Percentiles rank a stretch among this genome's conserved stretches.
Evolutionary conservation across 2,329 filamentous ascomycete genomes (phyloP).

Genomic region (Phialophora chinensis): DNA sequence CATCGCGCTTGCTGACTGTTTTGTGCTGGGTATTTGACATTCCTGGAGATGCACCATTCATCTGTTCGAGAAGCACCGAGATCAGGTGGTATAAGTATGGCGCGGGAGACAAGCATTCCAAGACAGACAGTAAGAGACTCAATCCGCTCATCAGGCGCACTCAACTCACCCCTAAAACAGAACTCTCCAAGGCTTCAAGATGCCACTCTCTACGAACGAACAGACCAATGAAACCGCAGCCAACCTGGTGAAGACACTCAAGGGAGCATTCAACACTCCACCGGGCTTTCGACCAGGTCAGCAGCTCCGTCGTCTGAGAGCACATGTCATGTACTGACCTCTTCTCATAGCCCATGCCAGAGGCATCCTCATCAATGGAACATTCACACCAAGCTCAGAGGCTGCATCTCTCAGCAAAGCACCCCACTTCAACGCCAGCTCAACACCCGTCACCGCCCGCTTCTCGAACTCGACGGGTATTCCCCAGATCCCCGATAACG

Average conservation of each 20-base stretch:
- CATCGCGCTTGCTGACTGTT: constrained; percentile 28
- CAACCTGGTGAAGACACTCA: constrained; percentile 47
- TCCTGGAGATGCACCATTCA: not conserved
- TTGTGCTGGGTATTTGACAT: constrained; percentile 23
- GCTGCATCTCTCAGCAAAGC: constrained; percentile 56
- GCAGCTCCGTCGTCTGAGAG: constrained; percentile 13
- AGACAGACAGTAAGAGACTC: not conserved
- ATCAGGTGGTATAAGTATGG: constrained; percentile 8
- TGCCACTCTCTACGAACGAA: constrained; percentile 55
- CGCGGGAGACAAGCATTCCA: not conserved
- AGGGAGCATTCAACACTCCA: constrained; percentile 50
- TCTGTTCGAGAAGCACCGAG: not conserved
- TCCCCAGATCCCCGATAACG: constrained; percentile 57
- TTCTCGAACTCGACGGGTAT: constrained; percentile 61
- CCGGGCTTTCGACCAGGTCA: constrained; percentile 51
- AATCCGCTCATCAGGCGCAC: not conserved
- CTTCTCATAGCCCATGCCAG: constrained; percentile 61
- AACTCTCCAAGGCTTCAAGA: constrained; percentile 37
- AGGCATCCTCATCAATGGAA: constrained; percentile 59
- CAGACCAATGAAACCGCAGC: constrained; percentile 48
- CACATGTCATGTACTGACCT: constrained; percentile 45
- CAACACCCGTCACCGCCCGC: constrained; percentile 56
- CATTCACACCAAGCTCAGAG: constrained; percentile 56
- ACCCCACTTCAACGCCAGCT: constrained; percentile 54
- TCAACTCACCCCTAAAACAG: constrained; percentile 1